Conservation (phyloP, 768 basidiomycete genomes). For the Plicaturopsis crispa region DNA sequence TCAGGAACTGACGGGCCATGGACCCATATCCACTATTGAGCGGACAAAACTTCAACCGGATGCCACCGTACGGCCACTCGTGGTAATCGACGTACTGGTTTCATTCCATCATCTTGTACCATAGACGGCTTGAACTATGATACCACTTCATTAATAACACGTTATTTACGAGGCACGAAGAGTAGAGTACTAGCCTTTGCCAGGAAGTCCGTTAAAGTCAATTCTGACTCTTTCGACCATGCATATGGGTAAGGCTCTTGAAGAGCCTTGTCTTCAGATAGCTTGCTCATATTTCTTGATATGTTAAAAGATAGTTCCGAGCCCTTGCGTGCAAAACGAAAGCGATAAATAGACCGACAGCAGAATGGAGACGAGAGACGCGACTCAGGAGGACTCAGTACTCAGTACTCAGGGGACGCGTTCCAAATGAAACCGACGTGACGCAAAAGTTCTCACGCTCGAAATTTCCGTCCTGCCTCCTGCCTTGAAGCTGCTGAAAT, state of each 20-base stretch:
- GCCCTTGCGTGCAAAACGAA: no score
- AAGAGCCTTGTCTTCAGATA: conserved; percentile 37
- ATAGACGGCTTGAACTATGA: conserved; percentile 68
- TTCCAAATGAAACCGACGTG: no score
- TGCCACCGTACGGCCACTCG: neutral
- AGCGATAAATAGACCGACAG: no score
- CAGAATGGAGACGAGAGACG: no score
- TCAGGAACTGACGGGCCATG: conserved; percentile 6
- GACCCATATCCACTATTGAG: conserved; percentile 78
- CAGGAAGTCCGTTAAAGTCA: conserved; percentile 45
- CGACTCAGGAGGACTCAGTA: no score
- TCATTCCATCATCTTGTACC: conserved; percentile 71
- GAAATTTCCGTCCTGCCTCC: no score
- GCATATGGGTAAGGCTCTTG: conserved; percentile 39
- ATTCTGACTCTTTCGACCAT: conserved; percentile 37
- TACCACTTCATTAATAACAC: neutral
- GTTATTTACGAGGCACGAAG: neutral
- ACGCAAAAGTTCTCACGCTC: no score
- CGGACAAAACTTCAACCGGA: neutral
- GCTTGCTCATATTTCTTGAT: no score
- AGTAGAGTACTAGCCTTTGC: conserved; percentile 33
- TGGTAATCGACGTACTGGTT: conserved; percentile 42
- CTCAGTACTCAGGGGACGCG: no score
- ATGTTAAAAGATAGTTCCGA: no score
- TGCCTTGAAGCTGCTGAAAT: no score